These are phyloP conservation scores for Dryas drummondii DNA, from an alignment of 306 rosid genomes.

Conservation along the genomic window DNA sequence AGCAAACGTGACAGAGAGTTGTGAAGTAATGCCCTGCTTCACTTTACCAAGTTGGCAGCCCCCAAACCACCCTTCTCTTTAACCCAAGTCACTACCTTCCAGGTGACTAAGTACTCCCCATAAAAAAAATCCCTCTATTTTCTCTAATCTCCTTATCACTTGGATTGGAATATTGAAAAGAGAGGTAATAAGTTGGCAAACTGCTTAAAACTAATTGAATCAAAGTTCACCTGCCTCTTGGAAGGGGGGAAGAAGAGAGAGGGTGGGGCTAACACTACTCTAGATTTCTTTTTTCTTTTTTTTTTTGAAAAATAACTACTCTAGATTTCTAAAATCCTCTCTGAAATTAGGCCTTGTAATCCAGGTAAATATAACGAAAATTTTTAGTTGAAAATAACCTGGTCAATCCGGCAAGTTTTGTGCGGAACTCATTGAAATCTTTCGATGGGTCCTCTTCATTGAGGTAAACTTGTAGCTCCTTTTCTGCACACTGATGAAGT, in stretches of 20 bases:
- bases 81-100: background rate
- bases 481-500: conserved; percentile 81
- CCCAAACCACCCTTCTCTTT: background rate
- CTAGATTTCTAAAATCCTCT: background rate
- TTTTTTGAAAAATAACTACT: background rate
- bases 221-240: too few species aligned
- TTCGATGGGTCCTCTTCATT: conserved; percentile 48
- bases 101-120: background rate
- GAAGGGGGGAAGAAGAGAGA: background rate
- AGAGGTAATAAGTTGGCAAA: too few species aligned
- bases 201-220: too few species aligned
- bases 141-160: background rate
- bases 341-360: background rate
- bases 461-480: conserved; percentile 65
- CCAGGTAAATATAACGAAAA: background rate
- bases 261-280: background rate
- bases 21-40: background rate
- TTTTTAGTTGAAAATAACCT: conserved; percentile 31
- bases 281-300: too few species aligned
- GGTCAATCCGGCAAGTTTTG: conserved; percentile 78
- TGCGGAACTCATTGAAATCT: conserved; percentile 81
- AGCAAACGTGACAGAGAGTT: background rate
- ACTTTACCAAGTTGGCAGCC: background rate
- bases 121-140: background rate
- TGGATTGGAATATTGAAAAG: too few species aligned